Base-by-base conservation (phyloP, 2,329 filamentous ascomycete species). In the Calonectria hongkongensis region DNA sequence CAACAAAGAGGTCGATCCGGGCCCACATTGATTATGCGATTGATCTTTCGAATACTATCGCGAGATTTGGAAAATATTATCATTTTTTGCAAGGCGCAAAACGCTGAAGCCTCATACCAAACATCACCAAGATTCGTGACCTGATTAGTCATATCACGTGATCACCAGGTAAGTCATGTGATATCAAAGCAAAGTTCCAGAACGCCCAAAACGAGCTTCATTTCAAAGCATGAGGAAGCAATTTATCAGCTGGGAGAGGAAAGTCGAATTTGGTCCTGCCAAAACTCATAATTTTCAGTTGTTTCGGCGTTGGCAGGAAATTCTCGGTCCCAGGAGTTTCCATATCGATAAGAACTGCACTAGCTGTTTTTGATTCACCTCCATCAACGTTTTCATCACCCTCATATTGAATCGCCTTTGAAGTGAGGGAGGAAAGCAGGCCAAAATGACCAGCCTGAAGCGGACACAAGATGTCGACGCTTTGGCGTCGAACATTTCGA, bases 401-500 rank as follows among this genome's bases (percentile, higher is more conserved):
- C 41, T 63, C 66, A 69, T 62, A 66, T 72, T 67, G 66, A 70
- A 65, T 48, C 48, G 15, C 56, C 62, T 56, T 67, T 43, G 50
- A 43, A 66, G 58, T 47, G 25, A 51, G 69, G 25, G n/a, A 48
- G 60, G 43, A 47, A 64, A 43, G 43, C 50, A 50, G 66, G 60
- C 68, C 75, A 84, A 77, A 7, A 93, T 94, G 92, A 90, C 91
- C 72, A 93, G 91, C 80, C 87, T 94, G 74, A 94, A 93, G 82
- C 84, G 92, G 81, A 86, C 88, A 10, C 82, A 87, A 56, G 88
- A 87, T 30, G 83, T 86, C 30, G 89, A 91, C 68, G 85, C 89
- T 13, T 83, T 87, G 73, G 89, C 92, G 36, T 88, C 93, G 58
- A 98, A 94, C 82, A 93, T 98, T 76, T 96, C 95, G 39, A 98